Evolutionary conservation across 140 eudicot genomes (phyloP).

Genomic region (Cichorium intybus): DNA sequence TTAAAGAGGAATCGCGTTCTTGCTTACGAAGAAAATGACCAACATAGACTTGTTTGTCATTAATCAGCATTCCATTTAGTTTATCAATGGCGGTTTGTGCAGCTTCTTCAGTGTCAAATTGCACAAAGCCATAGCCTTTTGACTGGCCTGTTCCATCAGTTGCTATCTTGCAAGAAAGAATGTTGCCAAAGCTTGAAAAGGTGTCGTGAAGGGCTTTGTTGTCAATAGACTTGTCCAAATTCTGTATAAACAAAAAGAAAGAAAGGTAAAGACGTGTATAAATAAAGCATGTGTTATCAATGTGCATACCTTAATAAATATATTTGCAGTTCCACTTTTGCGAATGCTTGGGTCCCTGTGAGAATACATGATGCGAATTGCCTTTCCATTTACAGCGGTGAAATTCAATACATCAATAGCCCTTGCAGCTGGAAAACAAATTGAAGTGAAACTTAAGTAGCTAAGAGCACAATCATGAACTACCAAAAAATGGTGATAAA

Average conservation of each 20-base stretch:
- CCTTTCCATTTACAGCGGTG: constrained; percentile 43
- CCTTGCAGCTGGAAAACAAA: constrained; percentile 42
- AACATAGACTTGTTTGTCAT: constrained; percentile 83
- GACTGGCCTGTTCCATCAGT: constrained; percentile 69
- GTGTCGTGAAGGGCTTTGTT: constrained; percentile 77
- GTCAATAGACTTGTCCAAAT: constrained; percentile 81
- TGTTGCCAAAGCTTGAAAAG: constrained; percentile 74
- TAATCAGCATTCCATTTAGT: constrained; percentile 72
- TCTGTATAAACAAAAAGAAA: constrained; percentile 37
- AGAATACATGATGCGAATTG: constrained; percentile 51
- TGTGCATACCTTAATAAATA: constrained; percentile 45
- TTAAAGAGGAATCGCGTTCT: constrained; percentile 53
- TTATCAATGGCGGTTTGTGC: constrained; percentile 75
- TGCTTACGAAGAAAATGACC: constrained; percentile 77
- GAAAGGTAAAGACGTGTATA: not conserved
- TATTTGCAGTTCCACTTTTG: constrained; percentile 49
- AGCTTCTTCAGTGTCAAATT: constrained; percentile 70
- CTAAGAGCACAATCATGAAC: not conserved
- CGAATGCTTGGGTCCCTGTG: constrained; percentile 56
- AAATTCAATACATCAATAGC: constrained; percentile 49
- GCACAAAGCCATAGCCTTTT: constrained; percentile 86
- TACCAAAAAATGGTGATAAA: not conserved
- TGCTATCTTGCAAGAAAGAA: constrained; percentile 83
- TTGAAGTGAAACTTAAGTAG: not conserved
- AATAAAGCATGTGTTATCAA: not conserved